Percentiles rank a stretch among this genome's conserved stretches.
Conservation (phyloP, 2,329 filamentous ascomycete species). For the Huntiella moniliformis region DNA sequence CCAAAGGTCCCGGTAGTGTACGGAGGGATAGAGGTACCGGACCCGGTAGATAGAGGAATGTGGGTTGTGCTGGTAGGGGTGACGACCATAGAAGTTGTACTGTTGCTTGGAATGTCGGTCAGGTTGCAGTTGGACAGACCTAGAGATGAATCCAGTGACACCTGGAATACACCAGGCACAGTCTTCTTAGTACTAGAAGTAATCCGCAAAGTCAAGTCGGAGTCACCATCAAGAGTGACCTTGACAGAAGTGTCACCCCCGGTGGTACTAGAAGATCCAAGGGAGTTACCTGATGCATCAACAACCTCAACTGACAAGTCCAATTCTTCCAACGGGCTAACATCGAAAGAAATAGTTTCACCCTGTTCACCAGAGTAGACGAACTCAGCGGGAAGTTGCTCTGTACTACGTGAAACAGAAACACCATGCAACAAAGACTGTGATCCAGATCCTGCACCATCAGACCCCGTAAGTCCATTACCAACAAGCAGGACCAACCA, state of each 20-base stretch:
- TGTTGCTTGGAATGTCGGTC: conserved; percentile 4
- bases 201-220: neutral
- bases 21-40: neutral
- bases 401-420: conserved; percentile 12
- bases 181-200: conserved; percentile 1
- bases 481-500: conserved; percentile 13
- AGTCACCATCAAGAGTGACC: neutral
- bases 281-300: conserved; percentile 6
- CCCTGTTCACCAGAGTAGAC: conserved; percentile 10
- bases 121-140: conserved; percentile 13
- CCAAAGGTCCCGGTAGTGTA: neutral
- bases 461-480: conserved; percentile 12
- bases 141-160: conserved; percentile 11
- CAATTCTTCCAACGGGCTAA: conserved; percentile 11
- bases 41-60: neutral
- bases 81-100: neutral
- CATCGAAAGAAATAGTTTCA: conserved; percentile 11
- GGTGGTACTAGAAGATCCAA: conserved; percentile 7
- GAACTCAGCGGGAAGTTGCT: conserved; percentile 7
- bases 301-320: conserved; percentile 9
- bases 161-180: conserved; percentile 12
- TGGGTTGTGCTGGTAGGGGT: neutral
- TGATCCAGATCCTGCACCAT: conserved; percentile 1
- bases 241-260: neutral
- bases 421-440: conserved; percentile 12